A percentile compares a stretch with the other conserved stretches of the same genome.
phyloP scores from a whole-genome alignment of 805 yeast genomes.

The Saturnispora mendoncae region DNA sequence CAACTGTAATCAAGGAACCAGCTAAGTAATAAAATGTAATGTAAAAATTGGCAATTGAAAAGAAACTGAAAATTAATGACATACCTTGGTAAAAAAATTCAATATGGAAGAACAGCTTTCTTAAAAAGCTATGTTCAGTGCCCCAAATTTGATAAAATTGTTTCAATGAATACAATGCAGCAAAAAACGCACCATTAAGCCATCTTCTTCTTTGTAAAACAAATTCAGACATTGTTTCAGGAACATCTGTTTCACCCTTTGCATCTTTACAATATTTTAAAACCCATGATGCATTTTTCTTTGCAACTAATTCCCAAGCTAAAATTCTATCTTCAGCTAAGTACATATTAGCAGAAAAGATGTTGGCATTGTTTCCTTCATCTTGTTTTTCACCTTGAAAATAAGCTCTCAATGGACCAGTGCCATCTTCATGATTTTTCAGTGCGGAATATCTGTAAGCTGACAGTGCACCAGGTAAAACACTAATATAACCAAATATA shows the following conservation, averaged over 20 bases:
- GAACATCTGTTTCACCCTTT: conserved; percentile 94
- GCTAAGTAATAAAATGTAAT: conserved; percentile 89
- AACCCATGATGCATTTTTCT: conserved; percentile 75
- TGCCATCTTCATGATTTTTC: conserved; percentile 76
- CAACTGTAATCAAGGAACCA: conserved; percentile 63
- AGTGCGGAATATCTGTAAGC: conserved; percentile 89
- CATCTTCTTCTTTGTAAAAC: conserved; percentile 95
- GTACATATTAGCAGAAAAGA: conserved; percentile 94
- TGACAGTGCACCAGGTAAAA: conserved; percentile 90
- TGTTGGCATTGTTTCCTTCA: conserved; percentile 43
- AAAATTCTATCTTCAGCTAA: conserved; percentile 93
- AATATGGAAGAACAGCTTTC: conserved; percentile 74
- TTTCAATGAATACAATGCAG: conserved; percentile 81
- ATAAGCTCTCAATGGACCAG: conserved; percentile 84
- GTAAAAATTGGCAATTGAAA: conserved; percentile 86
- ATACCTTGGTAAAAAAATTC: conserved; percentile 86
- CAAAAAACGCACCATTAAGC: conserved; percentile 96
- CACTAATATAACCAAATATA: conserved; percentile 85
- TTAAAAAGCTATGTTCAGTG: conserved; percentile 71
- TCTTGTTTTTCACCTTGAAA: conserved; percentile 68
- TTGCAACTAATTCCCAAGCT: conserved; percentile 94
- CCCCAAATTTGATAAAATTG: conserved; percentile 85
- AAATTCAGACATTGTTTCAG: conserved; percentile 89
- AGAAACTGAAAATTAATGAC: conserved; percentile 78
- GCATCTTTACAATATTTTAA: conserved; percentile 88